phyloP scores from a whole-genome alignment of 768 basidiomycete species.

The Cystobasidium tubakii region DNA sequence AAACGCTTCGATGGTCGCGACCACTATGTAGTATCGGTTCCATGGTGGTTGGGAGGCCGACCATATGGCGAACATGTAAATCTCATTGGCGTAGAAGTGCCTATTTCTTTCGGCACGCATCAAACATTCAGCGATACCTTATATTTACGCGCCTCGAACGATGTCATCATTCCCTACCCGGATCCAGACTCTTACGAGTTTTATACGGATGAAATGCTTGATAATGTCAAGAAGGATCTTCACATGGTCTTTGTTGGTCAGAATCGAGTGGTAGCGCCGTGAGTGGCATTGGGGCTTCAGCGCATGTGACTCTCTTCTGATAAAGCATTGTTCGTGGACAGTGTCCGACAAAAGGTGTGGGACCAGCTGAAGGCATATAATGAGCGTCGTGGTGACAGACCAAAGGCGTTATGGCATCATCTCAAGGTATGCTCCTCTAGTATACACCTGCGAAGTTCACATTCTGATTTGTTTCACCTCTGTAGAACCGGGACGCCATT shows the following conservation, averaged over 20 bases:
- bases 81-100: slow-evolving; percentile 21
- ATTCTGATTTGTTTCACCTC: not conserved
- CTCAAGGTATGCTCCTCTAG: not conserved
- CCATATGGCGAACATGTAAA: slow-evolving; percentile 18
- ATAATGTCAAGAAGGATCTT: slow-evolving; percentile 4
- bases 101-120: slow-evolving; percentile 9
- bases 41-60: slow-evolving; percentile 14
- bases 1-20: slow-evolving; percentile 19
- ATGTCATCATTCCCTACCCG: slow-evolving; percentile 25
- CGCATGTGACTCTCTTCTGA: not conserved
- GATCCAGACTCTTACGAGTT: slow-evolving; percentile 19
- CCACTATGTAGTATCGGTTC: slow-evolving; percentile 10
- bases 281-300: not conserved
- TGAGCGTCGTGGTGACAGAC: slow-evolving; percentile 10
- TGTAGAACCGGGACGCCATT: slow-evolving; percentile 3
- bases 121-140: not conserved
- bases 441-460: no score
- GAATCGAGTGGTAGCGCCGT: slow-evolving; percentile 10
- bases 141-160: slow-evolving; percentile 12
- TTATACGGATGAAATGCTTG: slow-evolving; percentile 29
- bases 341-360: slow-evolving; percentile 5
- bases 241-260: slow-evolving; percentile 24
- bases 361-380: slow-evolving; percentile 27
- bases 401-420: slow-evolving; percentile 9
- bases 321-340: not conserved